Percentiles rank a stretch among this genome's conserved stretches.
Evolutionary conservation across 345 rosid genomes (phyloP).

Genomic region (Cardamine resedifolia): DNA sequence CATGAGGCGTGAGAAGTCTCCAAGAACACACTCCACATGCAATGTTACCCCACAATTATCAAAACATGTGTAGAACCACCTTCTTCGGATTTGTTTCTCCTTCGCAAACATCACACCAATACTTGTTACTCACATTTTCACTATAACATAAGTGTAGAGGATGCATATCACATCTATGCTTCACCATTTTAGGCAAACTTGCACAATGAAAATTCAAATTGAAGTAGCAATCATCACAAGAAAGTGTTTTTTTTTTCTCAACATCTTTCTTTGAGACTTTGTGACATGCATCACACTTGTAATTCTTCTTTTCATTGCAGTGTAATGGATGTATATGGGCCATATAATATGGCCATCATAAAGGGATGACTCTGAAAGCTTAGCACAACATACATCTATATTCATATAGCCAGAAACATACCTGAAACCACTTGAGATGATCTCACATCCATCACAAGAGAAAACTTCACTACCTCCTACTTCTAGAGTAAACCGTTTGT

Average conservation of each 20-base stretch:
- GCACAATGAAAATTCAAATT: not conserved
- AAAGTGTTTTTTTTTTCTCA: not conserved
- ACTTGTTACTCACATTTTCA: not conserved
- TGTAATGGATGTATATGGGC: not conserved
- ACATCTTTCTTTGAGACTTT: not conserved
- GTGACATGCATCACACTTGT: not conserved
- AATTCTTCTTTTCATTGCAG: not conserved
- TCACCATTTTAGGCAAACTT: not conserved
- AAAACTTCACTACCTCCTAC: not conserved
- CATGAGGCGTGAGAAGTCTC: not conserved
- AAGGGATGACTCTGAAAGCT: not conserved
- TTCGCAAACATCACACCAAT: not conserved
- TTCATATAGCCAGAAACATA: not conserved
- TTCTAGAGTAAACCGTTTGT: not conserved
- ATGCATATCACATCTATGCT: not conserved
- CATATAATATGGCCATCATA: not conserved
- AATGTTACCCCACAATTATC: not conserved
- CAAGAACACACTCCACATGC: not conserved
- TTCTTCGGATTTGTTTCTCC: not conserved
- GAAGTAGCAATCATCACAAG: not conserved
- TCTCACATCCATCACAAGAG: not conserved
- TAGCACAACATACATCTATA: not conserved
- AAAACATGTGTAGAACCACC: not conserved
- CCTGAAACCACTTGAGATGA: not conserved
- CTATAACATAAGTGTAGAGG: not conserved